Evolutionary conservation across 1,284 basidiomycete genomes (phyloP).

Genomic region (Pulchroboletus neoregius): DNA sequence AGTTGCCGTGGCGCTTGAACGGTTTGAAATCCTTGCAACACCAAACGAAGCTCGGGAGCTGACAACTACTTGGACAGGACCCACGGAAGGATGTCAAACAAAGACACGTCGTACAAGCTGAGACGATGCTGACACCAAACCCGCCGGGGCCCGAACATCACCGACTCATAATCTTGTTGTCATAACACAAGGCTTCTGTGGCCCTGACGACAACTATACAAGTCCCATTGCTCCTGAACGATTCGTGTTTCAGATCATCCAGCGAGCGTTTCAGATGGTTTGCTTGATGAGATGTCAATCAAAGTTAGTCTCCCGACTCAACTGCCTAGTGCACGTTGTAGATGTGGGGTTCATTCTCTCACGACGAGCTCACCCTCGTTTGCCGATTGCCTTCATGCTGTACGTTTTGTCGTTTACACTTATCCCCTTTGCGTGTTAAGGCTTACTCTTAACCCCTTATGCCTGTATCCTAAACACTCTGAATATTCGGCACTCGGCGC

Average conservation of each 20-base stretch:
- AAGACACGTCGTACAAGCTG: neutral
- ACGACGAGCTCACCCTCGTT: neutral
- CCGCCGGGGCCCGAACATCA: no score
- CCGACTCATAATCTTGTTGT: neutral
- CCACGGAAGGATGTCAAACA: constrained; percentile 3
- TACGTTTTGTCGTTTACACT: neutral
- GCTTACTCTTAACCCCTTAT: neutral
- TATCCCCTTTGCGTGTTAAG: neutral
- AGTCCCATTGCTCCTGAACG: neutral
- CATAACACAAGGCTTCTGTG: neutral
- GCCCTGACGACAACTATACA: neutral
- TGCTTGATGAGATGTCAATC: neutral
- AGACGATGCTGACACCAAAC: neutral
- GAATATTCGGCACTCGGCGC: neutral
- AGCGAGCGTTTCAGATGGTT: constrained; percentile 13
- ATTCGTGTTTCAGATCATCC: constrained; percentile 11
- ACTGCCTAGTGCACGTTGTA: neutral
- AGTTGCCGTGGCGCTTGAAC: no score
- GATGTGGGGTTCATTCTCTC: constrained; percentile 1
- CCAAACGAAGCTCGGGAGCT: no score
- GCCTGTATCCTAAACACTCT: neutral
- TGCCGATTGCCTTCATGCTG: neutral
- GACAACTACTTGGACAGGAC: no score
- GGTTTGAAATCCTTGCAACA: no score
- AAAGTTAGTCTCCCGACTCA: constrained; percentile 5